Percentiles rank a stretch among this genome's conserved stretches.
Evolutionary conservation across 495 filamentous ascomycete species (phyloP).

Genomic region (Tetracladium marchalianum): DNA sequence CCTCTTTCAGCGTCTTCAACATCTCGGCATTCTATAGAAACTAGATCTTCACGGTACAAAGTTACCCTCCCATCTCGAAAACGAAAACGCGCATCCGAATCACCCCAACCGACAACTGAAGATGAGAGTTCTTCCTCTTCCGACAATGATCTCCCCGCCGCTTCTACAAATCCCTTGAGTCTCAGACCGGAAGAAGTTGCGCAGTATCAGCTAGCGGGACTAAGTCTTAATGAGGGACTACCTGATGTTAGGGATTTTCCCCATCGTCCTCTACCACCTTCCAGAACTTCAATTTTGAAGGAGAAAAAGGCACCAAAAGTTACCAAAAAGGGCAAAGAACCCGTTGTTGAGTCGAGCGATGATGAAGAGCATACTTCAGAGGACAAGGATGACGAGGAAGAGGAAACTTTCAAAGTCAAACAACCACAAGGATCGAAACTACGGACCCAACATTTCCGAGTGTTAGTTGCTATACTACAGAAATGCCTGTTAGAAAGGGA

Average conservation of each 20-base stretch:
- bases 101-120: not conserved
- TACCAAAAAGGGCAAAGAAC: not conserved
- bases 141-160: not conserved
- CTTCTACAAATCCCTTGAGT: constrained; percentile 22
- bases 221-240: constrained; percentile 32
- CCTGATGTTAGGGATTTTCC: constrained; percentile 32
- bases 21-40: not conserved
- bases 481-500: constrained; percentile 50
- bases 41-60: not conserved
- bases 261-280: constrained; percentile 28
- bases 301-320: constrained; percentile 4
- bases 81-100: constrained; percentile 7
- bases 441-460: constrained; percentile 47
- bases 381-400: not conserved
- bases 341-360: not conserved
- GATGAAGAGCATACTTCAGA: constrained; percentile 1
- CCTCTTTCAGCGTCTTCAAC: constrained; percentile 2
- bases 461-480: constrained; percentile 52
- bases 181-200: constrained; percentile 35
- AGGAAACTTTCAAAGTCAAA: not conserved
- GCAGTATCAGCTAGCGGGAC: constrained; percentile 39
- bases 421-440: constrained; percentile 12
- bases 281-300: not conserved
- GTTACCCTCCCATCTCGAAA: constrained; percentile 8
- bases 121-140: constrained; percentile 2